Evolutionary conservation across 2,329 filamentous ascomycete genomes (phyloP), one percentile per base, ranked within the genome.

Genomic region (Penicillium glabrum): DNA sequence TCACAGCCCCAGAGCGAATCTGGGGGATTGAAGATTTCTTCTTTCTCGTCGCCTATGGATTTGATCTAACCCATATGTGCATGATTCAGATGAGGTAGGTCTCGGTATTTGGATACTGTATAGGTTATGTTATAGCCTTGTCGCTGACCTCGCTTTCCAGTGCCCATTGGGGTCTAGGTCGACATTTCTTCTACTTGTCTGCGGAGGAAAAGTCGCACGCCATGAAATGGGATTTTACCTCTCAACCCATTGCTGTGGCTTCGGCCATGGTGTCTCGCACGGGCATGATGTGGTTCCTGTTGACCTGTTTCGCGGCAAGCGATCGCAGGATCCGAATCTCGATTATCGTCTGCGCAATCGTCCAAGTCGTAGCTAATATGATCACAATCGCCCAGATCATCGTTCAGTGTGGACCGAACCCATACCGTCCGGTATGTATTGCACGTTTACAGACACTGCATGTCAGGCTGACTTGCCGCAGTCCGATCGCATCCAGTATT

Each of bases 261-360:
- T 69, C 72, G 1, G 66, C 70, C 2, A 74, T 74, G 71, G 54
- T 72, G 31, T 74, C 70, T 5, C 63, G 72, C 3, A 66, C 72
- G 7, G 71, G 71, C 21, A 74, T 75, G 67, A 74, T 72, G 63
- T 71, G 70, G 65, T 74, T 74, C 37, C 61, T 75, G 5, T 63
- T 70, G 54, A 71, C 63, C 2, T 75, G 72, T 47, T 75, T 74
- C 41, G 64, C 66, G 9, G 64, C 67, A 10, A 71, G 65, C 29
- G 66, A 72, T 39, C 64, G 59, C 26, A 66, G 66, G 19, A 56
- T 74, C n/a, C 67, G 69, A 1, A 39, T 66, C 7, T 66, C 63
- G 5, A 70, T 75, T n/a, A 59, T 72, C n/a, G 31, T 66, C 11
- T 73, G 70, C 41, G 66, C 70, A 26, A 52, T 69, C 21, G 57